phyloP scores from a whole-genome alignment of 345 rosid species.

The Hypericum androsaemum region DNA sequence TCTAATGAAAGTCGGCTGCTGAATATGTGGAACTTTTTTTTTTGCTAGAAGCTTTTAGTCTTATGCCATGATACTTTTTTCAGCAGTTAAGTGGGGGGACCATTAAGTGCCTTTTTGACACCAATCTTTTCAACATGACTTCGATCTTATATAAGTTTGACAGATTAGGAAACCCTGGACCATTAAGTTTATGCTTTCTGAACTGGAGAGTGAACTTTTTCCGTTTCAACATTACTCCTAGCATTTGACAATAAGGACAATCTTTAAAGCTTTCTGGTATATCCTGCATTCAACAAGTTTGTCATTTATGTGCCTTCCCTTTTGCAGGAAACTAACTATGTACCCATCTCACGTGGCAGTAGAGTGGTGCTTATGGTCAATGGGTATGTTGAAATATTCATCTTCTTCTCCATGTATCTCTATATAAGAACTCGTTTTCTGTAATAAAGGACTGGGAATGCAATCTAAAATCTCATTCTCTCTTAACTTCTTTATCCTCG shows the following conservation, averaged over 20 bases:
- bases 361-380: constrained; percentile 93
- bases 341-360: constrained; percentile 82
- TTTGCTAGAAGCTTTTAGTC: background rate
- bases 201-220: too few relatives aligned
- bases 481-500: constrained; percentile 43
- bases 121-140: too few relatives aligned
- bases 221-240: too few relatives aligned
- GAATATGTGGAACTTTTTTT: background rate
- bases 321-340: constrained; percentile 88
- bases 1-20: background rate
- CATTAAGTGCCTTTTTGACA: too few relatives aligned
- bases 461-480: too few relatives aligned
- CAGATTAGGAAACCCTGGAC: too few relatives aligned
- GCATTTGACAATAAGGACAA: background rate
- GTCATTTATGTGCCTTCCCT: background rate
- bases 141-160: too few relatives aligned
- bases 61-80: too few relatives aligned
- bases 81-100: too few relatives aligned
- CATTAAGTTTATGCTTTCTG: too few relatives aligned
- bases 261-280: too few relatives aligned
- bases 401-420: background rate
- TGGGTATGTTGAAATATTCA: constrained; percentile 45
- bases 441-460: too few relatives aligned
- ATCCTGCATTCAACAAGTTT: background rate
- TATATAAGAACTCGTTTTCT: background rate